A percentile compares a stretch with the other conserved stretches of the same genome.
Evolutionary conservation across 1,284 basidiomycete species (phyloP).

Genomic region (Polyporus tsugae): DNA sequence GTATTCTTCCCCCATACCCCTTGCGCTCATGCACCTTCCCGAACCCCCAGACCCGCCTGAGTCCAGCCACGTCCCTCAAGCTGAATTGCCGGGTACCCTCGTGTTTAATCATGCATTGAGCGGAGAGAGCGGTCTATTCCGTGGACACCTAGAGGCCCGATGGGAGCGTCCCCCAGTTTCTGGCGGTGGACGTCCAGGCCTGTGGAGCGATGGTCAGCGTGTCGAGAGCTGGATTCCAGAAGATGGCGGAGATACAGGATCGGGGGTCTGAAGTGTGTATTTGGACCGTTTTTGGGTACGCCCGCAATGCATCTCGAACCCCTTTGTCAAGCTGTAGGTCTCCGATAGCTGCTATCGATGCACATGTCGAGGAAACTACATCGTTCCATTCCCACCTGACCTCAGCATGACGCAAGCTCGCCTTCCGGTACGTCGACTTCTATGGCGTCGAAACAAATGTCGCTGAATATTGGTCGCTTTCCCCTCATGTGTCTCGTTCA

Average conservation of each 20-base stretch:
- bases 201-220: slow-evolving; percentile 60
- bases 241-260: background rate
- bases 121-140: slow-evolving; percentile 58
- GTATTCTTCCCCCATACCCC: slow-evolving; percentile 74
- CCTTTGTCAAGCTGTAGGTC: background rate
- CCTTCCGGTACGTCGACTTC: background rate
- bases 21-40: slow-evolving; percentile 82
- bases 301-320: background rate
- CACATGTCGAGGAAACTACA: background rate
- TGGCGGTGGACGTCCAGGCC: slow-evolving; percentile 54
- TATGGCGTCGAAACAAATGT: background rate
- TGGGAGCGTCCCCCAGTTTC: slow-evolving; percentile 58
- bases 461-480: background rate
- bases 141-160: slow-evolving; percentile 65
- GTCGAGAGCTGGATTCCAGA: slow-evolving; percentile 42
- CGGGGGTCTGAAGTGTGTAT: background rate
- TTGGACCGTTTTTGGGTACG: background rate
- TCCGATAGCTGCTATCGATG: background rate
- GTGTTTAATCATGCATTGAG: slow-evolving; percentile 74
- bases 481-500: background rate
- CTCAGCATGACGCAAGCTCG: background rate
- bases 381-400: background rate
- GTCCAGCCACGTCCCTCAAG: background rate
- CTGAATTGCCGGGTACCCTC: slow-evolving; percentile 50
- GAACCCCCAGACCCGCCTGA: slow-evolving; percentile 35